Conservation (phyloP, 305 asterid species). For the Lippia alba region DNA sequence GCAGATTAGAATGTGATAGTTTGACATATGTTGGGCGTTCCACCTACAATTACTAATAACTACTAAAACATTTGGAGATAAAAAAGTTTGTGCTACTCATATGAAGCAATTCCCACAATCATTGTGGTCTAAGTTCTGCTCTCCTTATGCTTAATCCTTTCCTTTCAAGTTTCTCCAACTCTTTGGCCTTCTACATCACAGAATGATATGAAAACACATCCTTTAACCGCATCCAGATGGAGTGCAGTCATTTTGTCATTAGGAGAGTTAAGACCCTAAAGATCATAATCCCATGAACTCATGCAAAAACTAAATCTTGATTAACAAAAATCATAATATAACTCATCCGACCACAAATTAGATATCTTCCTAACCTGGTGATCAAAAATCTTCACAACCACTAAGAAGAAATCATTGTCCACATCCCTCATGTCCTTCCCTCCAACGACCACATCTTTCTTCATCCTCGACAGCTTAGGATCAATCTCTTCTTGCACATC, state of each 20-base stretch:
- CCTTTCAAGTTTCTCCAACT: background rate
- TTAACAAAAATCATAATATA: background rate
- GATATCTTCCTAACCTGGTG: slow-evolving; percentile 66
- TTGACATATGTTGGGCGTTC: slow-evolving; percentile 1
- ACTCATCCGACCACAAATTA: slow-evolving; percentile 17
- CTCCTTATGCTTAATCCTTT: background rate
- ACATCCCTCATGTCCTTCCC: slow-evolving; percentile 86
- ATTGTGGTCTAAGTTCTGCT: background rate
- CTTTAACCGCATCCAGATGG: background rate
- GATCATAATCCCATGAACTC: background rate
- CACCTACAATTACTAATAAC: background rate
- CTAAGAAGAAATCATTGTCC: slow-evolving; percentile 97
- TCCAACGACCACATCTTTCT: slow-evolving; percentile 84
- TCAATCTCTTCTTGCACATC: slow-evolving; percentile 68
- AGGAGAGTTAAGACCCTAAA: background rate
- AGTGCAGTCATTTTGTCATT: background rate
- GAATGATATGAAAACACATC: background rate
- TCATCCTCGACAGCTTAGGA: slow-evolving; percentile 91
- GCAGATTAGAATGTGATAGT: background rate
- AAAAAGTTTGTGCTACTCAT: too few species aligned
- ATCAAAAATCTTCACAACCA: slow-evolving; percentile 86
- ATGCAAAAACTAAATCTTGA: background rate
- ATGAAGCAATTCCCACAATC: slow-evolving; percentile 11
- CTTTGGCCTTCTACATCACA: background rate
- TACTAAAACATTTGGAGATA: background rate